Evolutionary conservation across 352 stramenopile species (phyloP).

Genomic region (Elongisporangium anandrum): DNA sequence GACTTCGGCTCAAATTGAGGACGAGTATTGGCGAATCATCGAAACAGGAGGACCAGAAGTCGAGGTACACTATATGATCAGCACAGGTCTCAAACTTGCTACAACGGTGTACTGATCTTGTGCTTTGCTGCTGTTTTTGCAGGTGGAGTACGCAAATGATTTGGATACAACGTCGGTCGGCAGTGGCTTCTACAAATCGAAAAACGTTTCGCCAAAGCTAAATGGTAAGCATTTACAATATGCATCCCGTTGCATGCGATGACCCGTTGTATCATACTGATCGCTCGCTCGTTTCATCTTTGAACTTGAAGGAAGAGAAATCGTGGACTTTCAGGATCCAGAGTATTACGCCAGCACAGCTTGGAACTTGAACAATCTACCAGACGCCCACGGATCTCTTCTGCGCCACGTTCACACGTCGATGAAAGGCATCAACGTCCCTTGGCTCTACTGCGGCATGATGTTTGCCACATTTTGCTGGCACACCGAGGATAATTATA

Average conservation of each 20-base stretch:
- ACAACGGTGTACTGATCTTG: background rate
- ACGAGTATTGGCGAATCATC: conserved; percentile 88
- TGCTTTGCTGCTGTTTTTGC: conserved; percentile 4
- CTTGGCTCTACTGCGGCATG: conserved; percentile 98
- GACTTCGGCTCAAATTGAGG: conserved; percentile 70
- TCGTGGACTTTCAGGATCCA: conserved; percentile 49
- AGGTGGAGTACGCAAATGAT: conserved; percentile 91
- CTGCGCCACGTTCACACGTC: conserved; percentile 91
- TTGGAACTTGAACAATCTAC: conserved; percentile 99
- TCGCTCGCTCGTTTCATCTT: background rate
- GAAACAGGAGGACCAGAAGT: conserved; percentile 40
- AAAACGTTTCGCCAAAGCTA: conserved; percentile 6
- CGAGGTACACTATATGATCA: conserved; percentile 8
- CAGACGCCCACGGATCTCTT: conserved; percentile 88
- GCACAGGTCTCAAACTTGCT: background rate
- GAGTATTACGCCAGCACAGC: conserved; percentile 77
- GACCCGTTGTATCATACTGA: conserved; percentile 1
- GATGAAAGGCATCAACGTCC: conserved; percentile 97
- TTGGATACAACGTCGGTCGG: conserved; percentile 77
- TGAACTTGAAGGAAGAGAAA: conserved; percentile 17
- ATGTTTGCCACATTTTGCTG: conserved; percentile 98
- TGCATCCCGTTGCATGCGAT: background rate
- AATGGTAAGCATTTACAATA: conserved; percentile 18
- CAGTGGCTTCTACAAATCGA: conserved; percentile 57
- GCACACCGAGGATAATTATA: conserved; percentile 99